These are phyloP conservation scores for Cymbopogon flexuosus DNA, from an alignment of 202 grass and related monocot genomes.

Conservation along the genomic window DNA sequence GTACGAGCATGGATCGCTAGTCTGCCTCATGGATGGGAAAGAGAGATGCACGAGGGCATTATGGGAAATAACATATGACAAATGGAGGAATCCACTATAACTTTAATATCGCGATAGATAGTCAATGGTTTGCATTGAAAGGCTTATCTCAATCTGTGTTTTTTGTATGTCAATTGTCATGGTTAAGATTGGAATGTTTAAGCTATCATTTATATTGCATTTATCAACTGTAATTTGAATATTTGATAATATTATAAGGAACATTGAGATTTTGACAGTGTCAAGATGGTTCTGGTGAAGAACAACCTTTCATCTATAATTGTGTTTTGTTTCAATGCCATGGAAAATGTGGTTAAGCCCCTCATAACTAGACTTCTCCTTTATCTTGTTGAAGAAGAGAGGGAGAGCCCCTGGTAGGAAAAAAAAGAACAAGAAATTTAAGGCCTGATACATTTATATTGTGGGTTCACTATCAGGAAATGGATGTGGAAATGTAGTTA, in stretches of 20 bases:
- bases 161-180: neutral
- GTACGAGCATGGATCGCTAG: neutral
- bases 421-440: neutral
- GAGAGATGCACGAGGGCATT: neutral
- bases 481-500: neutral
- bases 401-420: neutral
- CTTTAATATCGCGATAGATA: neutral
- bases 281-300: neutral
- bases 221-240: too few species aligned
- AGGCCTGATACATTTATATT: neutral
- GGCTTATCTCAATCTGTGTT: neutral
- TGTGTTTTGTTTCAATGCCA: neutral
- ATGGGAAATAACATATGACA: neutral
- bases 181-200: too few species aligned
- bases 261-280: neutral
- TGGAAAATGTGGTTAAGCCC: neutral
- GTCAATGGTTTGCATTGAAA: neutral
- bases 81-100: neutral
- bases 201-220: too few species aligned
- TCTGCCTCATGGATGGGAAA: neutral
- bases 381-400: neutral
- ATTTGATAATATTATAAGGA: neutral
- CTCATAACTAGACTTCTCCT: neutral
- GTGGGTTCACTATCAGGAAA: constrained; percentile 1
- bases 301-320: neutral